Evolutionary conservation across 2,329 filamentous ascomycete genomes (phyloP).

Genomic region (Alternaria angustiovoidea): DNA sequence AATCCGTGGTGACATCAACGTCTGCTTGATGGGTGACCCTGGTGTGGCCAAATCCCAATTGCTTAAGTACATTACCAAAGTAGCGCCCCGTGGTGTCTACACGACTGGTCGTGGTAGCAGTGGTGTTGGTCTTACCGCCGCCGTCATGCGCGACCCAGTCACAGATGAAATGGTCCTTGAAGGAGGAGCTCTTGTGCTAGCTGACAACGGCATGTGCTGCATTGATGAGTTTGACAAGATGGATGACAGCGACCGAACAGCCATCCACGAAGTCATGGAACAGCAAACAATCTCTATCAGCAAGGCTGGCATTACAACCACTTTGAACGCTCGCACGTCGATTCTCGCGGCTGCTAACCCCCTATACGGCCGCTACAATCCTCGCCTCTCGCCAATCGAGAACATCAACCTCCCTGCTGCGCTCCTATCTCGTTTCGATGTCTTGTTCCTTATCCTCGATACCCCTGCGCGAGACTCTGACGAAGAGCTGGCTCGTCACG

Average conservation of each 20-base stretch:
- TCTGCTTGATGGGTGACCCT: slow-evolving; percentile 98
- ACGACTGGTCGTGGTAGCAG: slow-evolving; percentile 82
- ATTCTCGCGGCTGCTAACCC: slow-evolving; percentile 97
- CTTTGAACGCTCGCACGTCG: slow-evolving; percentile 92
- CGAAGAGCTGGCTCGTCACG: slow-evolving; percentile 93
- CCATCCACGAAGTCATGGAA: slow-evolving; percentile 89
- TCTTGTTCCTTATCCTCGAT: slow-evolving; percentile 96
- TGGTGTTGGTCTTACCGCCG: slow-evolving; percentile 82
- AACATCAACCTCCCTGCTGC: slow-evolving; percentile 99
- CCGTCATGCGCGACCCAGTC: slow-evolving; percentile 83
- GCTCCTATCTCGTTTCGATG: slow-evolving; percentile 93
- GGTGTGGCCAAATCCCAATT: slow-evolving; percentile 99
- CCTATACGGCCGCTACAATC: slow-evolving; percentile 97
- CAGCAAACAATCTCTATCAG: slow-evolving; percentile 87
- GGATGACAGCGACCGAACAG: slow-evolving; percentile 83
- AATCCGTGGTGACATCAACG: slow-evolving; percentile 98
- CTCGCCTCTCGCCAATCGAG: slow-evolving; percentile 93
- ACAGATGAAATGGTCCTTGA: slow-evolving; percentile 87
- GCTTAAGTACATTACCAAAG: slow-evolving; percentile 98
- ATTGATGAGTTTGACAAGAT: slow-evolving; percentile 92
- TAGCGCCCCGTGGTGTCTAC: slow-evolving; percentile 90
- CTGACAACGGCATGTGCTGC: slow-evolving; percentile 85
- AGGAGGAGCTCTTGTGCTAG: slow-evolving; percentile 79
- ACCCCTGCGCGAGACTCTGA: slow-evolving; percentile 89
- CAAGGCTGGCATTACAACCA: slow-evolving; percentile 95